Conservation (phyloP, 2,329 filamentous ascomycete species). For the Botrytis fabae region DNA sequence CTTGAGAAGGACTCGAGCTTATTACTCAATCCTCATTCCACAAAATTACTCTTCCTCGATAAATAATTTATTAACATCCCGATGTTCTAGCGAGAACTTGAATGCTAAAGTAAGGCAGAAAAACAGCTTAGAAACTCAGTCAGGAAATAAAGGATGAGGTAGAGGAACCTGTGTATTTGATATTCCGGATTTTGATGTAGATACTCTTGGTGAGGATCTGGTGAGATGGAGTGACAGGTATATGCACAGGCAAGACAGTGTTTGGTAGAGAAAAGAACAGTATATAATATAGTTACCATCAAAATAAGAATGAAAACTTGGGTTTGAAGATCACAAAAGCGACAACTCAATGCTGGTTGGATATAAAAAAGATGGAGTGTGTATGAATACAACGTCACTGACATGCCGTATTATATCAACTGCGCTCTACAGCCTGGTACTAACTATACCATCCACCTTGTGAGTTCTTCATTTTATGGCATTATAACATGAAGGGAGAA, state of each 20-base stretch:
- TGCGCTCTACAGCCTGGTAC: not conserved
- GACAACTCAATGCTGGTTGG: not conserved
- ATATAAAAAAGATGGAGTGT: not conserved
- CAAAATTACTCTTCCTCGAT: not conserved
- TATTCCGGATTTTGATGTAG: no score
- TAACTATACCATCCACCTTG: not conserved
- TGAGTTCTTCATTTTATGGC: not conserved
- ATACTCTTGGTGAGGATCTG: not conserved
- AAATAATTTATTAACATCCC: no score
- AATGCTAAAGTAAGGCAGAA: fast-evolving
- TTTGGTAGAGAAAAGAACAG: no score
- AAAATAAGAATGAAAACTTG: no score
- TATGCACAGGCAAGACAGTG: not conserved
- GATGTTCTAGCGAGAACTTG: not conserved
- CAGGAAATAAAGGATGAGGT: no score
- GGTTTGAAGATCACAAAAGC: not conserved
- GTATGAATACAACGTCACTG: not conserved
- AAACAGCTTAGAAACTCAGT: not conserved
- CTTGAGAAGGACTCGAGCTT: not conserved
- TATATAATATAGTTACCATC: not conserved
- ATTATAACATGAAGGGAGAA: fast-evolving
- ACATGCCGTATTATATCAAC: not conserved
- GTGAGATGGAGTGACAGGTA: not conserved
- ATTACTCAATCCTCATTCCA: not conserved
- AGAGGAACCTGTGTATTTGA: not conserved